These are phyloP conservation scores for Termitomyces sp. DNA, from an alignment of 768 basidiomycete species.

Conservation along the genomic window DNA sequence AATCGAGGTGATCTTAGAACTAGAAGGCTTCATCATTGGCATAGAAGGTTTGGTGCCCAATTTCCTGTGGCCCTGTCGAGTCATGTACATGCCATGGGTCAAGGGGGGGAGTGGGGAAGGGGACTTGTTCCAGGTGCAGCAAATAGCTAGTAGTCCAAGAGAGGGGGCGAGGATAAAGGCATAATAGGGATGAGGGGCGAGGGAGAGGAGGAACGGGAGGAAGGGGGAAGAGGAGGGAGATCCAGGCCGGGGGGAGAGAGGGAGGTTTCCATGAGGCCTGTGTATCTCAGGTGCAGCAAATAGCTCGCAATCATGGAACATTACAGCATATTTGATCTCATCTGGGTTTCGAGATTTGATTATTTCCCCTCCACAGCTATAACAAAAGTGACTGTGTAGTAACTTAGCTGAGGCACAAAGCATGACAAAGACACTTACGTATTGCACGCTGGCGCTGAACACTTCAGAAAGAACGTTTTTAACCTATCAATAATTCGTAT, in stretches of 20 bases:
- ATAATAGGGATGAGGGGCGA: too few species aligned
- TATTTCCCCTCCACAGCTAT: conserved; percentile 46
- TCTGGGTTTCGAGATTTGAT: conserved; percentile 16
- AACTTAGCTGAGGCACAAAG: background rate
- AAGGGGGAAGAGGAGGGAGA: too few species aligned
- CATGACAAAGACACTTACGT: conserved; percentile 23
- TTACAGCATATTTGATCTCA: background rate
- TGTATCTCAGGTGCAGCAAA: background rate
- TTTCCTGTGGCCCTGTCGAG: background rate
- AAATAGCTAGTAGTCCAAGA: too few species aligned
- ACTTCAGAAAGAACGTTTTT: conserved; percentile 15
- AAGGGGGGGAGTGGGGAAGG: too few species aligned
- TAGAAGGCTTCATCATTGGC: background rate
- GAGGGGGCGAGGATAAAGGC: too few species aligned
- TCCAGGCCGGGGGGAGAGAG: too few species aligned
- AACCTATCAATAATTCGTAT: background rate
- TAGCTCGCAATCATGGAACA: background rate
- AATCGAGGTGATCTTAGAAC: background rate
- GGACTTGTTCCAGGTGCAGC: too few species aligned
- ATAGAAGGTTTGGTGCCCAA: background rate
- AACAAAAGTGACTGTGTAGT: conserved; percentile 45
- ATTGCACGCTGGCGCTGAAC: conserved; percentile 60
- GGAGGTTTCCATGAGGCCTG: background rate
- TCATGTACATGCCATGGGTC: background rate
- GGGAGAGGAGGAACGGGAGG: too few species aligned